Conservation (phyloP, 2,329 filamentous ascomycete species). For the Aspergillus tubingensis region DNA sequence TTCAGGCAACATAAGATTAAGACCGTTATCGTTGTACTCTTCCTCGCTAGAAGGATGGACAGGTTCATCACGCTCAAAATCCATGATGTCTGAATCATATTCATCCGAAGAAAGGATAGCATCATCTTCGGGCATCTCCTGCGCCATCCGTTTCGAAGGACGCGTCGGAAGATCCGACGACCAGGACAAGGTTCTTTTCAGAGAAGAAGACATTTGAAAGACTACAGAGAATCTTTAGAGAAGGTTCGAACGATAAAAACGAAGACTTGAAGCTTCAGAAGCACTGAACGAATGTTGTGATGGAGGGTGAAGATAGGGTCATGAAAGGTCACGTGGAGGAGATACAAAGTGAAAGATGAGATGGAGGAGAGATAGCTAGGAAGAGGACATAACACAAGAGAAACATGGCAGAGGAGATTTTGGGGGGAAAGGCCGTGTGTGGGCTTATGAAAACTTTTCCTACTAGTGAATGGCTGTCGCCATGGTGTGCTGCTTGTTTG, state of each 20-base stretch:
- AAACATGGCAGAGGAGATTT: not conserved
- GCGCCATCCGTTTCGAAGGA: constrained; percentile 1
- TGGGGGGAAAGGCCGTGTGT: too few relatives aligned
- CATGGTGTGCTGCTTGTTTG: too few relatives aligned
- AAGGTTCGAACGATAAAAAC: not conserved
- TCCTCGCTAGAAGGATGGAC: not conserved
- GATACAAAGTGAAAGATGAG: not conserved
- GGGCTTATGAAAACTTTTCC: too few relatives aligned
- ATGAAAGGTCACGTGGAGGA: constrained; percentile 15
- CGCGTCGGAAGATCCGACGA: constrained; percentile 1
- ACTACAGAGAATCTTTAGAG: too few relatives aligned
- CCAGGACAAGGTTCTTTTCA: not conserved
- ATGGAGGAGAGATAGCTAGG: not conserved
- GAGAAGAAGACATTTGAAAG: constrained; percentile 3
- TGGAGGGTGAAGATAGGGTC: constrained; percentile 10
- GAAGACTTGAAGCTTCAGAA: too few relatives aligned
- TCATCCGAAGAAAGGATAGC: not conserved
- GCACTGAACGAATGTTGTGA: not conserved
- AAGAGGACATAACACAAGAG: constrained; percentile 2
- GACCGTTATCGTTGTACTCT: not conserved
- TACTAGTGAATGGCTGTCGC: too few relatives aligned
- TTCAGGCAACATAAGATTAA: constrained; percentile 25
- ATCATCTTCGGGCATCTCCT: not conserved
- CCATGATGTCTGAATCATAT: not conserved
- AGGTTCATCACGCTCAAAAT: too few relatives aligned